Percentiles rank a stretch among this genome's conserved stretches.
These are phyloP conservation scores for Casaregolazyma lundiana DNA, from an alignment of 1,139 yeast genomes.

Conservation along the genomic window DNA sequence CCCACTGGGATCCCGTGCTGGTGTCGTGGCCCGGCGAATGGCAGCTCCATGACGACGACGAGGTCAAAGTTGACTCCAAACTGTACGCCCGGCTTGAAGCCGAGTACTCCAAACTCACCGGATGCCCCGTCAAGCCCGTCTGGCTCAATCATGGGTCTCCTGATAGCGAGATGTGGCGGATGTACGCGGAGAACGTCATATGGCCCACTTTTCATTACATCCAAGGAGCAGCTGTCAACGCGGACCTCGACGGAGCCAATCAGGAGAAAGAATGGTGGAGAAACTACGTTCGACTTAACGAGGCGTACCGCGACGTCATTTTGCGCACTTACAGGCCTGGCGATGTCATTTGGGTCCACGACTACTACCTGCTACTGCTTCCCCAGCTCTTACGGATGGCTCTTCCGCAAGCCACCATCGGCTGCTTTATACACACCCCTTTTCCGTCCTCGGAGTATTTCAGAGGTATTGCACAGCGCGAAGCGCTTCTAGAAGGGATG, in stretches of 20 bases:
- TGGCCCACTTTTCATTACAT: slow-evolving; percentile 97
- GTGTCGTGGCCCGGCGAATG: slow-evolving; percentile 97
- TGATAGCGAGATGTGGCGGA: slow-evolving; percentile 52
- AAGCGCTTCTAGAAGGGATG: slow-evolving; percentile 80
- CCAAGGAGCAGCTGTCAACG: slow-evolving; percentile 65
- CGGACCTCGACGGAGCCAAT: slow-evolving; percentile 33
- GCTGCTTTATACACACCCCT: slow-evolving; percentile 70
- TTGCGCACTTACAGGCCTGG: slow-evolving; percentile 75
- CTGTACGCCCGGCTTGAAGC: slow-evolving; percentile 18
- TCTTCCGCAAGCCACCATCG: slow-evolving; percentile 74
- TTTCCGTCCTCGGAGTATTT: slow-evolving; percentile 97
- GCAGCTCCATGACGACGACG: slow-evolving; percentile 33
- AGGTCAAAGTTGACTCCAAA: slow-evolving; percentile 14
- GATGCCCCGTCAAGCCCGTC: slow-evolving; percentile 68
- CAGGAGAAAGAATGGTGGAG: slow-evolving; percentile 82
- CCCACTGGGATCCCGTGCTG: slow-evolving; percentile 81
- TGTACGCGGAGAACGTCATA: slow-evolving; percentile 80
- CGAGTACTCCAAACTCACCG: slow-evolving; percentile 20
- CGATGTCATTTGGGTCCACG: slow-evolving; percentile 93
- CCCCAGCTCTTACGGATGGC: slow-evolving; percentile 86
- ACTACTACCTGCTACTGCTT: slow-evolving; percentile 74
- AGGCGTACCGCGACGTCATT: slow-evolving; percentile 79
- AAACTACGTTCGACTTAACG: slow-evolving; percentile 85
- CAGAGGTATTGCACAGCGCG: slow-evolving; percentile 78
- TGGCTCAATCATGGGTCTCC: slow-evolving; percentile 61